Evolutionary conservation across 305 asterid species (phyloP).

Genomic region (Fraxinus paxiana): DNA sequence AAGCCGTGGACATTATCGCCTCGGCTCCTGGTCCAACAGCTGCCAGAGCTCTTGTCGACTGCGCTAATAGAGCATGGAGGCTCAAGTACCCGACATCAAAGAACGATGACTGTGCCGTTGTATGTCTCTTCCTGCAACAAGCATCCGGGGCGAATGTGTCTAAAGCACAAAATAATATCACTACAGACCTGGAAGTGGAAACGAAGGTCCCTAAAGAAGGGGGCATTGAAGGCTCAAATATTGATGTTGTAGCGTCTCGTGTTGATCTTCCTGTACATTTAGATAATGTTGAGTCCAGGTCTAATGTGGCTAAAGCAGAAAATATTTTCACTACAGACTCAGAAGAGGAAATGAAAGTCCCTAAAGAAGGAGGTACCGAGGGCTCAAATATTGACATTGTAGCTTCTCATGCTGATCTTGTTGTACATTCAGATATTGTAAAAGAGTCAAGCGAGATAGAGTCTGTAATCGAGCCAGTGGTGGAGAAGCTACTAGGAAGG

Average conservation of each 20-base stretch:
- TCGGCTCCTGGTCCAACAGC: background rate
- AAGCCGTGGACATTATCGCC: slow-evolving; percentile 8
- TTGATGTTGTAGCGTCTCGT: background rate
- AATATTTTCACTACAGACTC: background rate
- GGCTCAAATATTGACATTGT: background rate
- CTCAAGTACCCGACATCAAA: slow-evolving; percentile 24
- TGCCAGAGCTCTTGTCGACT: slow-evolving; percentile 18
- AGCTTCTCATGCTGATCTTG: background rate
- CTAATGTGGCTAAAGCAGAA: background rate
- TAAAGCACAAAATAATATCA: background rate
- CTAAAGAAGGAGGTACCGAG: background rate
- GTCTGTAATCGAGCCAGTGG: slow-evolving; percentile 47
- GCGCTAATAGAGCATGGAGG: slow-evolving; percentile 20
- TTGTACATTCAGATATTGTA: background rate
- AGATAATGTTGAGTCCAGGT: background rate
- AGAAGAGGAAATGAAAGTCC: background rate
- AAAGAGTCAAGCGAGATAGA: slow-evolving; percentile 57
- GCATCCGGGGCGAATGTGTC: background rate
- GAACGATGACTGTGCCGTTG: slow-evolving; percentile 10
- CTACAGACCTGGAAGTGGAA: background rate
- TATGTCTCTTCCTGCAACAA: background rate
- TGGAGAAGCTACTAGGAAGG: slow-evolving; percentile 34
- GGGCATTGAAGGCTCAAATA: background rate
- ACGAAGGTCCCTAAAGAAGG: background rate
- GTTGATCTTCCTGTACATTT: background rate